Evolutionary conservation across 257 asterid species (phyloP), one percentile per base, ranked within the genome.

Genomic region (Ocimum tenuiflorum): DNA sequence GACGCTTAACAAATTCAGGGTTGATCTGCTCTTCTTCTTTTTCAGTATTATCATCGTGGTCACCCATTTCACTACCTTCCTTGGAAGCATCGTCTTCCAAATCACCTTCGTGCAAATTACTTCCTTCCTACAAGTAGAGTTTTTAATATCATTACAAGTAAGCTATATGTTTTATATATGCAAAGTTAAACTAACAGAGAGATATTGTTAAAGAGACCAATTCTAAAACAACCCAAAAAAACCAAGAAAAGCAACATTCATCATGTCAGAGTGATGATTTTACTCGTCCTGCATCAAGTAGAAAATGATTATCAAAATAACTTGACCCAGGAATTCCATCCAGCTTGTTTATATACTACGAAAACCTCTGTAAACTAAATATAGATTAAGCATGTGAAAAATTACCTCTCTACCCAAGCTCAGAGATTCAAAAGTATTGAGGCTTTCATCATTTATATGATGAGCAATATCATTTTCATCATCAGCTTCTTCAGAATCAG

Each of bases 1-100:
- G 77, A 56, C 86, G 74, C 81, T 87, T 89, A 3, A 6, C 66
- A 43, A 87, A 83, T 69, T 89, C 95, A 45, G 90, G 79, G 72
- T 87, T 81, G 15, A 74, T 27, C 43, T 75, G 63, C 36, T 56
- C 75, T 2, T 77, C 70, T 5, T 71, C 82, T 31, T 75, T 17
- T 3, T 54, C 36, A 19, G 71, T 12, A 48, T 33, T 48, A 55
- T 55, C 74, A 22, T 70, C 71, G 10, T 51, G 46, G 74, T 77
- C 76, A 1, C 29, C 47, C 53, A 35, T 63, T 43, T 14, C 19
- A 0, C 58, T 77, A 54, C 67, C 73, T 2, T n/a, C n/a, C n/a
- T n/a, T n/a, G n/a, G 35, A 39, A 18, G 70, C 38, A 12, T 50
- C 9, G 35, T 46, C 36, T 39, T 65, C 73, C 36, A 55, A 38